Percentiles rank a stretch among this genome's conserved stretches.
phyloP scores from a whole-genome alignment of 2,329 filamentous ascomycete species.

The Rhinocladiella similis region DNA sequence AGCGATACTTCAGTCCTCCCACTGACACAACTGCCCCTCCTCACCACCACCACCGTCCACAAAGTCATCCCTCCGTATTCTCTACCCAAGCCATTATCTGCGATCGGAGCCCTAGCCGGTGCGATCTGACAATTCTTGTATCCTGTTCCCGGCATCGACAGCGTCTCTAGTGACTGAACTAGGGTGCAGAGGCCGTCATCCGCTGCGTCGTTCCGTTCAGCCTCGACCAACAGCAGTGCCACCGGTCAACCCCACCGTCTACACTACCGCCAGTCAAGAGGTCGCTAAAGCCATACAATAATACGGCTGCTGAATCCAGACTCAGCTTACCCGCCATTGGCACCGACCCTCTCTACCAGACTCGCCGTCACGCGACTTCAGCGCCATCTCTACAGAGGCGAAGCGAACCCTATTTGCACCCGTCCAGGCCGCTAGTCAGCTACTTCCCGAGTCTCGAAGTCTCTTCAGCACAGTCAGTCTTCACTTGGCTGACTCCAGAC shows the following conservation, averaged over 20 bases:
- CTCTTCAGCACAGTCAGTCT: too few species aligned
- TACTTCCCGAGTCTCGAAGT: background rate
- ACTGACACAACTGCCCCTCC: background rate
- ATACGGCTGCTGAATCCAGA: slow-evolving; percentile 1
- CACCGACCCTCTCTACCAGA: background rate
- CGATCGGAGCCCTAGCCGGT: background rate
- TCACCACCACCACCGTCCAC: background rate
- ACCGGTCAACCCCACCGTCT: slow-evolving; percentile 1
- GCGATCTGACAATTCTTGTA: background rate
- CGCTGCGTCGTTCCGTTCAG: background rate
- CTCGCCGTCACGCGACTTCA: slow-evolving; percentile 12
- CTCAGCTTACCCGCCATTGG: slow-evolving; percentile 5
- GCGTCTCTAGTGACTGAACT: background rate
- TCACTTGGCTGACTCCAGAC: too few species aligned
- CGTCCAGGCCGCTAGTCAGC: background rate
- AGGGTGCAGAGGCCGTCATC: background rate
- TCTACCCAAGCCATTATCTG: background rate
- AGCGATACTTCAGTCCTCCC: background rate
- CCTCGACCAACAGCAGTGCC: slow-evolving; percentile 10
- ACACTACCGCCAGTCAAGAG: background rate
- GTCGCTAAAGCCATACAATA: slow-evolving; percentile 3
- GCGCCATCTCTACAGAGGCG: background rate
- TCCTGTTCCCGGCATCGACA: background rate
- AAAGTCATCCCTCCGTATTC: background rate
- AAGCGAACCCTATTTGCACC: slow-evolving; percentile 1